These are phyloP conservation scores for Simmondsia chinensis DNA, from an alignment of 148 eudicot species.

Conservation along the genomic window DNA sequence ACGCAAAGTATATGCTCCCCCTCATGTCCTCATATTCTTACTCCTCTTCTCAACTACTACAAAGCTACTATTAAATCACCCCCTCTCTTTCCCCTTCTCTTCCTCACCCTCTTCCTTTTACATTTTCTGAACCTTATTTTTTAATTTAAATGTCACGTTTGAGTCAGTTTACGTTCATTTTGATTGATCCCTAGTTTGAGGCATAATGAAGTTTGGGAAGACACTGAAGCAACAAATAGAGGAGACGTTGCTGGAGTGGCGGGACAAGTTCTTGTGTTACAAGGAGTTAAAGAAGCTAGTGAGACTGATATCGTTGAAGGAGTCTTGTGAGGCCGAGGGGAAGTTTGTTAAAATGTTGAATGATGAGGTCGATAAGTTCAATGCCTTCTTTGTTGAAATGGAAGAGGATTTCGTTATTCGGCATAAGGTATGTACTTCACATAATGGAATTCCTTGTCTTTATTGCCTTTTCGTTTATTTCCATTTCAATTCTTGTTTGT, in stretches of 20 bases:
- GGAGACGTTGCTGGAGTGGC: conserved; percentile 73
- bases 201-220: conserved; percentile 75
- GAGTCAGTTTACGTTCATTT: background rate
- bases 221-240: conserved; percentile 67
- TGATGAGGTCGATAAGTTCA: conserved; percentile 73
- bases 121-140: background rate
- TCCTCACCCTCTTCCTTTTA: background rate
- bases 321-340: conserved; percentile 37
- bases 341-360: conserved; percentile 61
- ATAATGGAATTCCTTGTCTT: too few species aligned
- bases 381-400: conserved; percentile 66
- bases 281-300: conserved; percentile 74
- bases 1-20: conserved; percentile 72
- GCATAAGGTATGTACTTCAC: conserved; percentile 52
- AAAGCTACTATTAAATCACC: conserved; percentile 5
- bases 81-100: background rate
- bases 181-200: background rate
- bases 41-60: too few species aligned
- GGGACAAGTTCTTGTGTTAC: conserved; percentile 64
- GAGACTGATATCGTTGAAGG: conserved; percentile 32
- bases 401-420: conserved; percentile 75
- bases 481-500: background rate
- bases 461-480: background rate
- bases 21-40: too few species aligned
- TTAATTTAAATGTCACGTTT: background rate